Percentiles rank a stretch among this genome's conserved stretches.
Conservation (phyloP, 208 protist species). For the Wallacemonas sp. region DNA sequence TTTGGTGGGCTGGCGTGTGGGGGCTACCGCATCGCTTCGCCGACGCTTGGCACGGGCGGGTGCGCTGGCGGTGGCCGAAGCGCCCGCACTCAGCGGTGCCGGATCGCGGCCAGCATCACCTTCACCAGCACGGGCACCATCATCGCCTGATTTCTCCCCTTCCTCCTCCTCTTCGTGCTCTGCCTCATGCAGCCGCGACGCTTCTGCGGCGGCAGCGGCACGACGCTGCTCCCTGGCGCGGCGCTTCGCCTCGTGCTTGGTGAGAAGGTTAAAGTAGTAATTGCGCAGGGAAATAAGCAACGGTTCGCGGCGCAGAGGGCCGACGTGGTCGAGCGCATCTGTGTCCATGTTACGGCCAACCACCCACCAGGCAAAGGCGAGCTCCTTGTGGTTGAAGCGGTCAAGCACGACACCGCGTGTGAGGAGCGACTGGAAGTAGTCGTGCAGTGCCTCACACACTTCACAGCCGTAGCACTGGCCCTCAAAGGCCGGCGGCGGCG, state of each 20-base stretch:
- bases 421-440: slow-evolving; percentile 78
- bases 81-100: too few relatives aligned
- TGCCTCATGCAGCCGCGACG: slow-evolving; percentile 4
- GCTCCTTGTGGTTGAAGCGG: slow-evolving; percentile 79
- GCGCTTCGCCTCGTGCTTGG: slow-evolving; percentile 21
- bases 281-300: slow-evolving; percentile 70
- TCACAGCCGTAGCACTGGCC: slow-evolving; percentile 26
- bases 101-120: too few relatives aligned
- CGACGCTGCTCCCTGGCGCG: neutral
- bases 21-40: neutral
- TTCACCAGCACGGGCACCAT: too few relatives aligned
- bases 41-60: neutral
- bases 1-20: neutral
- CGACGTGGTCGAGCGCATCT: slow-evolving; percentile 40
- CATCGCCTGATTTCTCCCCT: neutral
- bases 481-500: neutral
- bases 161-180: neutral
- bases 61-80: too few relatives aligned
- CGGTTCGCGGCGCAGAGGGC: slow-evolving; percentile 59
- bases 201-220: neutral
- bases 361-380: slow-evolving; percentile 85
- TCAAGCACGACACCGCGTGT: slow-evolving; percentile 78
- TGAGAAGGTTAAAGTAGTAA: slow-evolving; percentile 73
- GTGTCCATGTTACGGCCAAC: slow-evolving; percentile 76
- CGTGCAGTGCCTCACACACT: slow-evolving; percentile 51